A percentile compares a stretch with the other conserved stretches of the same genome.
Conservation (phyloP, 164 flowering plant species). For the Houttuynia cordata region DNA sequence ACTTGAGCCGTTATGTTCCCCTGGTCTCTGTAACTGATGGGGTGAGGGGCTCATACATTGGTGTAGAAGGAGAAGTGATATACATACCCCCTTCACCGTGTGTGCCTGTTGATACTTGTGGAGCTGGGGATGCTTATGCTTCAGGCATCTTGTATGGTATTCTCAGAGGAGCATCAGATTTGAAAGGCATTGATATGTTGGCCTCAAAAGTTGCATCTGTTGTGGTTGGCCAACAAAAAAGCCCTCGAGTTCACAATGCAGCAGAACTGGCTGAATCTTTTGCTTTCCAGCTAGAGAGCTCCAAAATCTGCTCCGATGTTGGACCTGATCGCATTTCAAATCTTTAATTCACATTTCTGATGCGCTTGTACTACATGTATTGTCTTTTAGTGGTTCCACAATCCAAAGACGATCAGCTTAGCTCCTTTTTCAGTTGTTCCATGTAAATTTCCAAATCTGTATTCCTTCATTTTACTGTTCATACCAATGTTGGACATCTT, state of each 20-base stretch:
- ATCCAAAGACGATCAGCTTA: background rate
- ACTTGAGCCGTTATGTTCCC: slow-evolving; percentile 81
- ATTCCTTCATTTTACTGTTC: background rate
- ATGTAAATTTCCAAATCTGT: background rate
- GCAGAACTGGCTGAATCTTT: slow-evolving; percentile 49
- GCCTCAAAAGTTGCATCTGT: slow-evolving; percentile 81
- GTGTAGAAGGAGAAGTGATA: slow-evolving; percentile 81
- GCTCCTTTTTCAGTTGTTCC: background rate
- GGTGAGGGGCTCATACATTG: slow-evolving; percentile 71
- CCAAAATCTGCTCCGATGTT: slow-evolving; percentile 29
- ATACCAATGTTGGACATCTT: no score
- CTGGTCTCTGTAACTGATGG: slow-evolving; percentile 91
- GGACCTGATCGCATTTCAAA: slow-evolving; percentile 46
- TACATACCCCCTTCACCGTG: slow-evolving; percentile 81
- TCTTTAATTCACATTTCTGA: slow-evolving; percentile 5
- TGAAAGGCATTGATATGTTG: slow-evolving; percentile 64
- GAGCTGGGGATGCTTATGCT: slow-evolving; percentile 98
- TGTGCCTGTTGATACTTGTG: slow-evolving; percentile 81
- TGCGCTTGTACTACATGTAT: background rate
- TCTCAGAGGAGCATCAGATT: slow-evolving; percentile 55
- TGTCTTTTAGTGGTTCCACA: background rate
- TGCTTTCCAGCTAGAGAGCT: slow-evolving; percentile 26
- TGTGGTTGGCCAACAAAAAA: slow-evolving; percentile 90
- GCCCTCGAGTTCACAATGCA: slow-evolving; percentile 75
- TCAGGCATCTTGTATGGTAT: slow-evolving; percentile 79